Base-by-base conservation (phyloP, 371 early-diverging fungal genomes). In the Lichtheimia hyalospora region DNA sequence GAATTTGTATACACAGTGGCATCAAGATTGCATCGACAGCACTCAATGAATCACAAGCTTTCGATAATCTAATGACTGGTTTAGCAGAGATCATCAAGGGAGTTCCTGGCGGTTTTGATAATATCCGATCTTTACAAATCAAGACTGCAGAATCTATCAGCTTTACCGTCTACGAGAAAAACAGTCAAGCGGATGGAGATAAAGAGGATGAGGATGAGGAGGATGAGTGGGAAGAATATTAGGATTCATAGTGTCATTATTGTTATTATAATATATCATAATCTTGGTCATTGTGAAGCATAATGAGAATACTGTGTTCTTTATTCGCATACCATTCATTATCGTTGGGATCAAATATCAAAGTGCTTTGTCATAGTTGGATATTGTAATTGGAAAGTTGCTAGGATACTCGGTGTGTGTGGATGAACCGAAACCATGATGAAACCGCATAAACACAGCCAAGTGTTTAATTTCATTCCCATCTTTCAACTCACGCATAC, bases 71-170 rank as follows among this genome's bases (percentile, higher is more conserved):
- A 23, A 73, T 84, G 69, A 56, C 58, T 14, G 88, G 88, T 15
- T 71, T 90, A 23, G 70, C 79, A 13, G 61, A 61, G 5, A 79
- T 93, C 49, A 73, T 85, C 4, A 77, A 75, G 25, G 83, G 81
- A 57, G 75, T 92, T 41, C 88, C 90, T n/a, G 81, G 87, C 46
- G 82, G 85, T 54, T 88, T 91, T 83, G 70, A 74, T 27, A 93
- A 92, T 70, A 84, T 96, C 54, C 88, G 85, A 63, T 82, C 91
- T 2, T 76, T 96, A 48, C 79, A 85, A 51, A 73, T 96, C 72
- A 95, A 95, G 71, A 88, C 93, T 3, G 79, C 73, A 43, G 80
- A 82, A n/a, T 93, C 94, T 12, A 72, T 84, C 3, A 83, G 91
- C 46, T 82, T 96, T 63, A 96, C 96, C 1, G 64, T 96, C 28